Base-by-base conservation (phyloP, 495 filamentous ascomycete species). In the Amphirosellinia nigrospora region DNA sequence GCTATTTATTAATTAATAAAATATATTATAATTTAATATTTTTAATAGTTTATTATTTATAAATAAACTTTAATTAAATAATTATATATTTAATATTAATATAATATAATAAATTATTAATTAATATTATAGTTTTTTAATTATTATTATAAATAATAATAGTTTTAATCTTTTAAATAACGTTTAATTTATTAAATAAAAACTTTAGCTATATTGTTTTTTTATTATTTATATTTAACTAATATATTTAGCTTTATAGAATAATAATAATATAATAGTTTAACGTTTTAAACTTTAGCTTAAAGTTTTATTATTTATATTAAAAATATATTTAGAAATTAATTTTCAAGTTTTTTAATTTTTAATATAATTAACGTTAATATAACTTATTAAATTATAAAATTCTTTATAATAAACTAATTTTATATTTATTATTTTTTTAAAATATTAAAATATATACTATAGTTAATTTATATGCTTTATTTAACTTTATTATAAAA, bases 141-240 rank as follows among this genome's bases (percentile, higher is more conserved):
- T 45, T 45, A 45, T 45, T 45, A 45, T 45, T 45, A 45, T 19
- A 45, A 45, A 45, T 45, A 45, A 45, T 45, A 45, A 45, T 45
- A 19, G 15, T 19, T 45, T 45, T 45, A 2, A 45, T 19, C 9
- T 45, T 45, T 45, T 45, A n/a, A n/a, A n/a, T n/a, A n/a, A n/a
- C n/a, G n/a, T n/a, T n/a, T n/a, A n/a, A n/a, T n/a, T n/a, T n/a
- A 19, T 45, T 45, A 2, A 45, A 19, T 2, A 45, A 19, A 19
- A 45, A 16, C 9, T 45, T 45, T 9, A 45, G 41, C 41, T 45
- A 45, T 45, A 45, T 45, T 45, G 9, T 45, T 45, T 45, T 45
- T 45, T 45, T 9, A 45, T 16, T 19, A 19, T 16, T 45, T 45
- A 45, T 19, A 19, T 45, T 45, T 45, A 45, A 45, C 9, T 45